These are phyloP conservation scores for Casuarina cunninghamiana DNA, from an alignment of 306 rosid species.

Conservation along the genomic window DNA sequence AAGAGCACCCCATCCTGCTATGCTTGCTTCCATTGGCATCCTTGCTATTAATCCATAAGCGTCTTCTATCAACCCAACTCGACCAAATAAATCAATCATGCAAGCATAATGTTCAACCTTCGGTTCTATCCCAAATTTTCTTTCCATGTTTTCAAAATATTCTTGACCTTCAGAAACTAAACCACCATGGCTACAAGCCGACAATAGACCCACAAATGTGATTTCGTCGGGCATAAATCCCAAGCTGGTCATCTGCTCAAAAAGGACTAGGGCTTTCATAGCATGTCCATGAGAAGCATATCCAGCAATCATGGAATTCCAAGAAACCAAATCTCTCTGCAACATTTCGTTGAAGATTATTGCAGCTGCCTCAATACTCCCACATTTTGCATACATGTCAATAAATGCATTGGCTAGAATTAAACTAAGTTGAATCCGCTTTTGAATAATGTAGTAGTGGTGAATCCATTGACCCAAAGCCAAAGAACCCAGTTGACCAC, in stretches of 20 bases:
- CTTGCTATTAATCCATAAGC: constrained; percentile 37
- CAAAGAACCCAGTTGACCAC: constrained; percentile 43
- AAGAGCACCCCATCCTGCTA: constrained; percentile 52
- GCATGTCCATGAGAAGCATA: constrained; percentile 45
- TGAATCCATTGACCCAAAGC: constrained; percentile 45
- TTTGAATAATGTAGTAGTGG: constrained; percentile 14
- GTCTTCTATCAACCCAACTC: constrained; percentile 39
- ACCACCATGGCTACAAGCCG: constrained; percentile 46
- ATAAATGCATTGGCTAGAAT: constrained; percentile 41
- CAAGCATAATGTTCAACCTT: constrained; percentile 47
- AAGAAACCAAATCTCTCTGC: constrained; percentile 41
- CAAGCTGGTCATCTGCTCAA: constrained; percentile 36
- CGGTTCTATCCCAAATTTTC: constrained; percentile 37
- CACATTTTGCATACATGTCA: constrained; percentile 56
- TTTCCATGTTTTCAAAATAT: constrained; percentile 36
- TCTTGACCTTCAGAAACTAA: constrained; percentile 38
- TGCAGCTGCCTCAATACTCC: constrained; percentile 31
- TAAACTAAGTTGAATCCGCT: constrained; percentile 21
- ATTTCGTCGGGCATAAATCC: constrained; percentile 34
- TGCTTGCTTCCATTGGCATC: constrained; percentile 44
- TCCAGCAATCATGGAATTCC: constrained; percentile 46
- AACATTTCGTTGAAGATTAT: constrained; percentile 35
- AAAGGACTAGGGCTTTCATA: constrained; percentile 32
- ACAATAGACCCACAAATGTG: constrained; percentile 45
- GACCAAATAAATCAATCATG: constrained; percentile 45